A percentile compares a stretch with the other conserved stretches of the same genome.
phyloP scores from a whole-genome alignment of 192 early-diverging fungal species.

The Linnemannia zychae region DNA sequence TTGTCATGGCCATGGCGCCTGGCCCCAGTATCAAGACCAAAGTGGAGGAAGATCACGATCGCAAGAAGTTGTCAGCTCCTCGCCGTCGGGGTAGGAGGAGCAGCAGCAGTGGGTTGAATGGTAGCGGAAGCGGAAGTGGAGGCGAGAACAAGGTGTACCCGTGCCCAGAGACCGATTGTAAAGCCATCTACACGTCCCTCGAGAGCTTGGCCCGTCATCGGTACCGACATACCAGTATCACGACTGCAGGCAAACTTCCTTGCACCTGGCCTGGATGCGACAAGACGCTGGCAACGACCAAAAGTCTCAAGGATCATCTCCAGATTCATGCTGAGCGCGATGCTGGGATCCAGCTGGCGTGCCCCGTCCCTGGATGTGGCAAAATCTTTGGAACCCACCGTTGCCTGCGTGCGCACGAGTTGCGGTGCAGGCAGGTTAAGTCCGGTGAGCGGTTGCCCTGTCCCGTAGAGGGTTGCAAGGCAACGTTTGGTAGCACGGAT shows the following conservation, averaged over 20 bases:
- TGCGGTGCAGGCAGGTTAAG: slow-evolving; percentile 52
- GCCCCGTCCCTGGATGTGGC: slow-evolving; percentile 39
- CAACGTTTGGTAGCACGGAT: slow-evolving; percentile 52
- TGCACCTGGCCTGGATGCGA: slow-evolving; percentile 43
- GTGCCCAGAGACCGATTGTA: slow-evolving; percentile 44
- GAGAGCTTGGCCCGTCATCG: slow-evolving; percentile 45
- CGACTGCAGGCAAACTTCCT: slow-evolving; percentile 46
- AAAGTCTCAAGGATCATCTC: slow-evolving; percentile 48
- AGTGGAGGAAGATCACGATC: not conserved
- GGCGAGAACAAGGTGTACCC: slow-evolving; percentile 13
- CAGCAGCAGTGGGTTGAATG: too few species aligned
- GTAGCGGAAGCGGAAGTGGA: not conserved
- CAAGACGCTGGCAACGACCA: slow-evolving; percentile 53
- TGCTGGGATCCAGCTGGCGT: slow-evolving; percentile 38
- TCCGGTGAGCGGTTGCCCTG: slow-evolving; percentile 43
- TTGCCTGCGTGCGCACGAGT: slow-evolving; percentile 45
- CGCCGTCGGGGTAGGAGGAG: too few species aligned
- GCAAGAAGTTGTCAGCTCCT: too few species aligned
- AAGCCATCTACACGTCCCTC: slow-evolving; percentile 29
- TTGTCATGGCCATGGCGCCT: not conserved
- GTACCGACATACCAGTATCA: slow-evolving; percentile 26
- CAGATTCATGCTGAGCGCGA: slow-evolving; percentile 51
- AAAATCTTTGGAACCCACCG: slow-evolving; percentile 54
- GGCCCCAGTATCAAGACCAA: not conserved
- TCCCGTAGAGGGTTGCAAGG: slow-evolving; percentile 39